A percentile compares a stretch with the other conserved stretches of the same genome.
Conservation (phyloP, 306 rosid species). For the Vachellia pachyceras region DNA sequence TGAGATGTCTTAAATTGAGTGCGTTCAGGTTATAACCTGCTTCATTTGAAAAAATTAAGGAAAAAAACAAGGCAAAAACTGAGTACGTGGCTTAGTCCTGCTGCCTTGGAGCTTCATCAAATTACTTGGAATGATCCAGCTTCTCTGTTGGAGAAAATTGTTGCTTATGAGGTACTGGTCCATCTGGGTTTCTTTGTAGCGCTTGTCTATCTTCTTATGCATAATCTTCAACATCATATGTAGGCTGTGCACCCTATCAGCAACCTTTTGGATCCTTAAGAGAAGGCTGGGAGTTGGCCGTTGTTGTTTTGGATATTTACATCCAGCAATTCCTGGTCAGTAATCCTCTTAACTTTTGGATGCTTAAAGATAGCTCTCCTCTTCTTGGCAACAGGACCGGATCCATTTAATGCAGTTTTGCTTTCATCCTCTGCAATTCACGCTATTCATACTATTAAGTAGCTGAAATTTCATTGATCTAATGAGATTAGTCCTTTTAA, state of each 20-base stretch:
- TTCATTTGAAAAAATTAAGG: slow-evolving; percentile 1
- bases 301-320: slow-evolving; percentile 92
- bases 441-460: neutral
- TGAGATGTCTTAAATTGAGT: slow-evolving; percentile 8
- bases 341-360: slow-evolving; percentile 36
- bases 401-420: slow-evolving; percentile 22
- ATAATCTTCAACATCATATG: slow-evolving; percentile 42
- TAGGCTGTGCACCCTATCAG: slow-evolving; percentile 99
- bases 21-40: slow-evolving; percentile 19
- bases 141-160: slow-evolving; percentile 94
- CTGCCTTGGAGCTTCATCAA: slow-evolving; percentile 94
- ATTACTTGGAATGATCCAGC: slow-evolving; percentile 98
- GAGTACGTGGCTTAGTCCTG: slow-evolving; percentile 93
- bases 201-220: slow-evolving; percentile 25
- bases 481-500: slow-evolving; percentile 2
- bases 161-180: slow-evolving; percentile 83
- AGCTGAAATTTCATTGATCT: neutral
- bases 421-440: slow-evolving; percentile 30
- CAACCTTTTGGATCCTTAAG: slow-evolving; percentile 94
- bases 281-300: slow-evolving; percentile 98
- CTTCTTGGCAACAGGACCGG: slow-evolving; percentile 4
- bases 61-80: slow-evolving; percentile 69
- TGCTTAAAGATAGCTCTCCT: slow-evolving; percentile 27
- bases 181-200: slow-evolving; percentile 31
- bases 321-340: slow-evolving; percentile 95